These are phyloP conservation scores for Marchantia paleacea DNA, from an alignment of 225 moss, liverwort and hornwort species.

Conservation along the genomic window DNA sequence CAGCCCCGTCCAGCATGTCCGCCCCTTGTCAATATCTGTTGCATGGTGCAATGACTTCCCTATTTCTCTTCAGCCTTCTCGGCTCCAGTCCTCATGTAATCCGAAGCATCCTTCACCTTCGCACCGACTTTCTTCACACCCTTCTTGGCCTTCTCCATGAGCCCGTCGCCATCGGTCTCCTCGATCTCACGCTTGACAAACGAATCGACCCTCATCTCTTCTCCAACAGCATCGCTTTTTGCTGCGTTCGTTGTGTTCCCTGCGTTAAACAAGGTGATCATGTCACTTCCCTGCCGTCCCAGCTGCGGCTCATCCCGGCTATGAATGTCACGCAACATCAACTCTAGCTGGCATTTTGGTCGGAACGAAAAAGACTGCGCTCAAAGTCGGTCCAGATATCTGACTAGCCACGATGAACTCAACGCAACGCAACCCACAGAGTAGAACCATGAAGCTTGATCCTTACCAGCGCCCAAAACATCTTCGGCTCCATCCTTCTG, in stretches of 20 bases:
- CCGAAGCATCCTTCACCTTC: conserved; percentile 8
- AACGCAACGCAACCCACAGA: background rate
- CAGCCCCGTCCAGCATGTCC: background rate
- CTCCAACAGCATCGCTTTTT: conserved; percentile 10
- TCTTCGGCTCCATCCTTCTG: conserved; percentile 9
- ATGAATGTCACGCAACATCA: background rate
- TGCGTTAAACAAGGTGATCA: background rate
- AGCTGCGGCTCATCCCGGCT: background rate
- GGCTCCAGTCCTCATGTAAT: conserved; percentile 1
- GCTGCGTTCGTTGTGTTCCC: conserved; percentile 1
- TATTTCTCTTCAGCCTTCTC: background rate
- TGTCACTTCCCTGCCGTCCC: background rate
- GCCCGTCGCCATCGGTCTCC: background rate
- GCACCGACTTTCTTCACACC: conserved; percentile 16
- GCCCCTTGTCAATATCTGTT: background rate
- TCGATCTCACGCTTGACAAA: conserved; percentile 5
- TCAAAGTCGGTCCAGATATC: background rate
- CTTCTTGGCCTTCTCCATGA: conserved; percentile 15
- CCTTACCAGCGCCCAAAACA: conserved; percentile 12
- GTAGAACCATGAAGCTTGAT: background rate
- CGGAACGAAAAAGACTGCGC: no score
- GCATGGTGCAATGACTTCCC: background rate
- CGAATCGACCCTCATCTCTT: conserved; percentile 21
- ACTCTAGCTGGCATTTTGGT: background rate
- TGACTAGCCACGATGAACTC: background rate